Conservation (phyloP, 2,329 filamentous ascomycete species). For the Aspergillus persii region DNA sequence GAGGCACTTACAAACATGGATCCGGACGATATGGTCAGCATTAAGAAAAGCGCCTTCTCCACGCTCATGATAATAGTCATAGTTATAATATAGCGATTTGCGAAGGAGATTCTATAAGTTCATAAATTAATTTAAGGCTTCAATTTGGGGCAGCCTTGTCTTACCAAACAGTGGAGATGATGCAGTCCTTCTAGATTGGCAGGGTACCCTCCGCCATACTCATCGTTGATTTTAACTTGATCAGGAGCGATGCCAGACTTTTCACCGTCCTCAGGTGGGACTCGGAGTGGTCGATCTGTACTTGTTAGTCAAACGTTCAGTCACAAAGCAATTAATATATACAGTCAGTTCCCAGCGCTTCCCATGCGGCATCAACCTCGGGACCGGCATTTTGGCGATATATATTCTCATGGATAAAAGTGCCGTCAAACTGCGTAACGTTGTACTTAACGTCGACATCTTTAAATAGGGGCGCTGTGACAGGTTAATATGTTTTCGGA, state of each 20-base stretch:
- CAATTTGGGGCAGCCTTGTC: background rate
- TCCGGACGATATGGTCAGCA: conserved; percentile 52
- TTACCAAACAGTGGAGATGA: conserved; percentile 53
- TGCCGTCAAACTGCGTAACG: conserved; percentile 53
- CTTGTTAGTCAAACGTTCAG: background rate
- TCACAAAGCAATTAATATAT: conserved; percentile 16
- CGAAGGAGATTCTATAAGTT: conserved; percentile 54
- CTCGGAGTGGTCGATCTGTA: conserved; percentile 48
- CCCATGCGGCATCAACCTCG: conserved; percentile 60
- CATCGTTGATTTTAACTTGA: conserved; percentile 56
- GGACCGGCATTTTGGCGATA: conserved; percentile 52
- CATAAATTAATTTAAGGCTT: background rate
- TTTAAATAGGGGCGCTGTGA: conserved; percentile 35
- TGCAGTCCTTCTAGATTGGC: conserved; percentile 34
- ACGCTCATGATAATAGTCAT: conserved; percentile 55
- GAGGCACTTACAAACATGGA: conserved; percentile 55
- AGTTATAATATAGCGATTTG: conserved; percentile 59
- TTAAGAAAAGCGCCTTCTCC: conserved; percentile 57
- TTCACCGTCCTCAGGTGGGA: conserved; percentile 51
- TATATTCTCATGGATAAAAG: conserved; percentile 54
- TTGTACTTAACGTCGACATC: conserved; percentile 45
- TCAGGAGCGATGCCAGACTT: conserved; percentile 51
- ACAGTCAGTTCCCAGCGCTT: conserved; percentile 53
- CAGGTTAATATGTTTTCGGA: background rate
- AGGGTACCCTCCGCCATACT: conserved; percentile 58